Evolutionary conservation across 306 rosid genomes (phyloP), one percentile per base, ranked within the genome.

Genomic region (Pterocarpus macrocarpus): DNA sequence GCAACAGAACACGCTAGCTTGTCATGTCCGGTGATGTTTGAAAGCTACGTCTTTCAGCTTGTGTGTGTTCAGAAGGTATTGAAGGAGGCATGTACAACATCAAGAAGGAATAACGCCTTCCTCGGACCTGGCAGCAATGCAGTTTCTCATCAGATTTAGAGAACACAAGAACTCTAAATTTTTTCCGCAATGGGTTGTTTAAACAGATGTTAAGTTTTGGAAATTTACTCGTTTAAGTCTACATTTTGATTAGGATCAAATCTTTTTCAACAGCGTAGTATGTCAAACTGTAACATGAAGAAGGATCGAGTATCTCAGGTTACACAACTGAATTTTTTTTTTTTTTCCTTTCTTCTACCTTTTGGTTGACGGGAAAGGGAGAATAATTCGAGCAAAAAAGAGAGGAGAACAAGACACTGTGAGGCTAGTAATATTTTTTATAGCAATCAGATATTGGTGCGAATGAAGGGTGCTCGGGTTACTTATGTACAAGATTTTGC

Each of bases 61-160:
- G 67, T 90, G 81, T 78, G 81, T 82, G 90, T 92, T 87, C 93
- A 92, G 83, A 92, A 91, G 83, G 88, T 90, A 58, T 34, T 88
- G 85, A 88, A 79, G 68, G 85, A 82, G 72, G 75, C 94, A 68
- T 84, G 43, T 50, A 77, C 66, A 77, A 73, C 64, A 33, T 73
- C 77, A 43, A 67, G 77, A 86, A 83, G 78, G 76, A 77, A 77
- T 84, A 79, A 83, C 73, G 16, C 73, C 71, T 89, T 83, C 58
- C 39, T 65, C 17, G 39, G 59, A 45, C 74, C 80, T 57, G 38
- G 61, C 68, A 66, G 81, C 69, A 22, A 28, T 65, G 39, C 8
- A 39, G 30, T 73, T 75, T 80, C 82, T 68, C 73, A 61, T 53
- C 64, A 59, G 38, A 62, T 38, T 41, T 49, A 34, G 61, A 50